A percentile compares a stretch with the other conserved stretches of the same genome.
Evolutionary conservation across 1,284 basidiomycete species (phyloP).

Genomic region (Fomitopsis palustris): DNA sequence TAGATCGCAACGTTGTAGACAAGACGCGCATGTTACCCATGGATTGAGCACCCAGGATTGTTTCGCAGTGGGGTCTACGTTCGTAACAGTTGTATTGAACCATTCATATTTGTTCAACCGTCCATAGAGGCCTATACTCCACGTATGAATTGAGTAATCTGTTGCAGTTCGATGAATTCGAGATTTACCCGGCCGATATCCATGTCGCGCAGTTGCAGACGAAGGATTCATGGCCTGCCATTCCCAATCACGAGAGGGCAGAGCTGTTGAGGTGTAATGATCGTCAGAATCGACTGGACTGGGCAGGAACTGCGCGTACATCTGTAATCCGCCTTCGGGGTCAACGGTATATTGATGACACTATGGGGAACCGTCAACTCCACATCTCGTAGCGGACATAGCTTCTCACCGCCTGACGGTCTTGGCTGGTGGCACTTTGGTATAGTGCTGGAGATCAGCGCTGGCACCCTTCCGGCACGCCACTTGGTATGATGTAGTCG

Average conservation of each 20-base stretch:
- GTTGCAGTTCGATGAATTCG: background rate
- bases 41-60: slow-evolving; percentile 66
- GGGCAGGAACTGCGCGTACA: slow-evolving; percentile 28
- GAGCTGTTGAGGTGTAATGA: slow-evolving; percentile 23
- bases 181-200: slow-evolving; percentile 44
- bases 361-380: slow-evolving; percentile 26
- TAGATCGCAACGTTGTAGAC: background rate
- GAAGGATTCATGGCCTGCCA: slow-evolving; percentile 55
- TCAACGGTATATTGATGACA: slow-evolving; percentile 50
- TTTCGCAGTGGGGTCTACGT: slow-evolving; percentile 71
- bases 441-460: slow-evolving; percentile 50
- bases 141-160: background rate
- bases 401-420: slow-evolving; percentile 35
- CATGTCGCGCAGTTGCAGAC: slow-evolving; percentile 48
- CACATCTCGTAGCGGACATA: slow-evolving; percentile 10
- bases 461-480: slow-evolving; percentile 37
- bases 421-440: slow-evolving; percentile 33
- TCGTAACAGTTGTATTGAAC: slow-evolving; percentile 71
- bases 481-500: slow-evolving; percentile 50
- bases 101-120: slow-evolving; percentile 48
- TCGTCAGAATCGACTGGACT: background rate
- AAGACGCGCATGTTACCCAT: slow-evolving; percentile 35
- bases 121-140: slow-evolving; percentile 51
- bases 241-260: slow-evolving; percentile 35
- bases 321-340: slow-evolving; percentile 53